Base-by-base conservation (phyloP, 2,329 filamentous ascomycete genomes). In the Talaromyces sp. region DNA sequence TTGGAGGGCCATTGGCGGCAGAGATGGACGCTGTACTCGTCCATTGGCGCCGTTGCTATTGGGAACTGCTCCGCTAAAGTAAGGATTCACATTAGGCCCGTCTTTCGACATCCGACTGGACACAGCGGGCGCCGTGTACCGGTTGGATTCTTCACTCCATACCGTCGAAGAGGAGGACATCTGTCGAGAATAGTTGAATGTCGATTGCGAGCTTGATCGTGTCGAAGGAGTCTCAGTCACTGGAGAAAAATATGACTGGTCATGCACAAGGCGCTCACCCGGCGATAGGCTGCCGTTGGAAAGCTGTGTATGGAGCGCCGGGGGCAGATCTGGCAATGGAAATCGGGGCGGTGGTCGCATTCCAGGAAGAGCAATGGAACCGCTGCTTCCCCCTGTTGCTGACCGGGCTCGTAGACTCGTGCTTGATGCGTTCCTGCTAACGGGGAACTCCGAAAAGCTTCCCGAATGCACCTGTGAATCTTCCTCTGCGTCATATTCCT, bases 181-280 rank as follows among this genome's bases (percentile, higher is more conserved):
- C 66, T 91, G 85, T 64, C 92, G 88, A 57, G 92, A 88, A 70
- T 96, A 96, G 49, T 87, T 86, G 69, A 92, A 96, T 72, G 92
- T 88, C 53, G 79, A 81, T 64, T 81, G 79, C 42, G 79, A 80
- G 64, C 78, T 81, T 15, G 79, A 81, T 60, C 79, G 71, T 19
- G 78, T 76, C 4, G 90, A 92, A 27, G 90, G 71, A 13, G 79
- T 76, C 62, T 97, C 93, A 36, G 83, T 84, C 2, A 88, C 84
- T 0, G 95, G 95, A 0, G 93, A 98, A 75, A 99, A 99, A 77
- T 97, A 98, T 3, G 93, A 97, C 62, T 92, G 91, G n/a, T 81
- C 85, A 42, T 42, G 44, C 17, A 62, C 28, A 39, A 80, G 81
- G 57, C 85, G 82, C 22, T 85, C 80, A 28, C 81, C 80, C 1